phyloP scores from a whole-genome alignment of 176 grass and related monocot genomes.

The Olyra latifolia region DNA sequence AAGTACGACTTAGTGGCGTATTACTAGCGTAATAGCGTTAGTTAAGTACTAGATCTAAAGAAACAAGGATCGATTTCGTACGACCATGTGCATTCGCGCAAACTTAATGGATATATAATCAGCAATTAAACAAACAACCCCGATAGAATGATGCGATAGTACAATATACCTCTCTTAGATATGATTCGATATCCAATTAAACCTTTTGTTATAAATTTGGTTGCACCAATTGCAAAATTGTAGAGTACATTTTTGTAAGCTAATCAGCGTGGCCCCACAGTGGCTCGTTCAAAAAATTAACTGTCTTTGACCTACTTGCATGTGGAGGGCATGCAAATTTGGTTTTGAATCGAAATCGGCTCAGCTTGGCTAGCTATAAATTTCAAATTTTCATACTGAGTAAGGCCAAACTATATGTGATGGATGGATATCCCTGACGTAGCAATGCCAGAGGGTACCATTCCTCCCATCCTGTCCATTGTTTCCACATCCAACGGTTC shows the following conservation, averaged over 20 bases:
- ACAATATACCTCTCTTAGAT: no score
- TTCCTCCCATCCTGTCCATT: no score
- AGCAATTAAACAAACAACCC: background rate
- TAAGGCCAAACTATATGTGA: no score
- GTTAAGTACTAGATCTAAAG: slow-evolving; percentile 2
- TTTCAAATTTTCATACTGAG: background rate
- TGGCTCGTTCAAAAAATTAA: background rate
- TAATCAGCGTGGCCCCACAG: slow-evolving; percentile 29
- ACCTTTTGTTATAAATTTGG: no score
- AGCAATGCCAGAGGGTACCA: no score
- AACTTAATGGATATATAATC: background rate
- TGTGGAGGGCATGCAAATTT: background rate
- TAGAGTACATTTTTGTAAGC: background rate
- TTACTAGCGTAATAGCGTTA: background rate
- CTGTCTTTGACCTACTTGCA: background rate
- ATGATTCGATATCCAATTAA: background rate
- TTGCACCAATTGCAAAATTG: no score
- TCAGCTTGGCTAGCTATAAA: background rate
- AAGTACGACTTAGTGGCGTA: no score
- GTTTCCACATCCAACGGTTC: no score
- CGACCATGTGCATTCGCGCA: no score
- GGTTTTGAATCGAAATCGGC: background rate
- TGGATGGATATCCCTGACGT: no score
- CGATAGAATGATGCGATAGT: no score
- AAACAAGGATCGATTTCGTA: background rate